A percentile compares a stretch with the other conserved stretches of the same genome.
phyloP scores from a whole-genome alignment of 2,329 filamentous ascomycete genomes.

The Amylocarpus encephaloides region DNA sequence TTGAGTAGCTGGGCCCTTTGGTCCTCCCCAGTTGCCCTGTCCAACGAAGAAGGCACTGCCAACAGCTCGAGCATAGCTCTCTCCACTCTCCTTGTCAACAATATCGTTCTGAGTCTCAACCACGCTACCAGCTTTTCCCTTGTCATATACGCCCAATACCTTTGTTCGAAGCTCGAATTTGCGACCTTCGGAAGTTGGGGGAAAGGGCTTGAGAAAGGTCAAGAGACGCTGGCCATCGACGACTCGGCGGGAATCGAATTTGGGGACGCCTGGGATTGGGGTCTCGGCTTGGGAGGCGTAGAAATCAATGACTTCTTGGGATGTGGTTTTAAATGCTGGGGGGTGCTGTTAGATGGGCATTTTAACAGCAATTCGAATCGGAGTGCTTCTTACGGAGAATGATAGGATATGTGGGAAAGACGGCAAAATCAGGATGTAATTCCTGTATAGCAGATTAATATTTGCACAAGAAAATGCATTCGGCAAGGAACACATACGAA shows the following conservation, averaged over 20 bases:
- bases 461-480: conserved; percentile 7
- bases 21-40: conserved; percentile 76
- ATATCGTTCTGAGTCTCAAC: conserved; percentile 60
- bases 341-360: conserved; percentile 6
- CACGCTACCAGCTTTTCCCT: conserved; percentile 63
- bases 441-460: conserved; percentile 48
- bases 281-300: conserved; percentile 49
- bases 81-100: conserved; percentile 54
- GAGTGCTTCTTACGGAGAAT: conserved; percentile 19
- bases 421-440: conserved; percentile 76
- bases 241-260: conserved; percentile 55
- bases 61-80: conserved; percentile 54
- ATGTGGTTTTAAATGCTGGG: conserved; percentile 58
- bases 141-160: conserved; percentile 66
- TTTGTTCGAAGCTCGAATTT: conserved; percentile 59
- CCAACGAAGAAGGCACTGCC: conserved; percentile 62
- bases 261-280: conserved; percentile 58
- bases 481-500: conserved; percentile 52
- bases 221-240: conserved; percentile 64
- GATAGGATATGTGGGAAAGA: conserved; percentile 64
- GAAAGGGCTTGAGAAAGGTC: conserved; percentile 56
- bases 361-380: not conserved
- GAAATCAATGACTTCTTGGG: conserved; percentile 64
- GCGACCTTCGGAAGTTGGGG: conserved; percentile 51
- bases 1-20: conserved; percentile 75